Evolutionary conservation across 1,139 yeast species (phyloP), one percentile per base, ranked within the genome.

Genomic region (Williopsis jadinii): DNA sequence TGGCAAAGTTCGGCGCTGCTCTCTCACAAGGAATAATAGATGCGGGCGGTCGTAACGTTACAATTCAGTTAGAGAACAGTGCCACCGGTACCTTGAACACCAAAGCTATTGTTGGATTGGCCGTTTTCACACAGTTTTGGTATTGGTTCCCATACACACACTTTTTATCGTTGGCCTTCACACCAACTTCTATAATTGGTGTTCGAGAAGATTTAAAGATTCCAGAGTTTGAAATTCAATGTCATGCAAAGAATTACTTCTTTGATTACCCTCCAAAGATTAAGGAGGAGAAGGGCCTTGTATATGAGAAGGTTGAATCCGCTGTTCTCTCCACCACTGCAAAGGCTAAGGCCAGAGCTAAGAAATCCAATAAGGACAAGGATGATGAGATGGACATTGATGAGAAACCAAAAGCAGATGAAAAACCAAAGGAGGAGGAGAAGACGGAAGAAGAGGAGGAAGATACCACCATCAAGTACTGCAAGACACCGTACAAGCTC

Each of bases 21-120:
- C 70, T 94, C 41, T 92, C 97, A 11, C 97, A 90, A 67, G 98
- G 99, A 63, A 92, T 92, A 52, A 82, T 94, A 61, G 97, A 92
- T 66, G 98, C 98, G 11, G 97, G 98, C 66, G 99, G 99, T 15
- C 80, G 98, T 61, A 92, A 94, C 57, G 95, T 86, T n/a, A 90
- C 97, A 1, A 88, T 92, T 50, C 84, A 84, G 53, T 71, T 92
- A 43, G 97, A 92, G 63, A 86, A 92, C 60, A 59, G 80, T n/a
- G 92, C 87, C 52, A 87, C 96, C 31, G 95, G 88, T 47, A 88
- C 95, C 12, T 74, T 92, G 51, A 92, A 92, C 62, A 80, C 83
- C 62, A 84, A 84, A 59, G 94, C 97, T 0, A 82, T 94, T 53
- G 95, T 90, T 45, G 98, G 99, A 34, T 70, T 94, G 55, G 80